Base-by-base conservation (phyloP, 2,329 filamentous ascomycete genomes). In the Cyclaneusma minus region DNA sequence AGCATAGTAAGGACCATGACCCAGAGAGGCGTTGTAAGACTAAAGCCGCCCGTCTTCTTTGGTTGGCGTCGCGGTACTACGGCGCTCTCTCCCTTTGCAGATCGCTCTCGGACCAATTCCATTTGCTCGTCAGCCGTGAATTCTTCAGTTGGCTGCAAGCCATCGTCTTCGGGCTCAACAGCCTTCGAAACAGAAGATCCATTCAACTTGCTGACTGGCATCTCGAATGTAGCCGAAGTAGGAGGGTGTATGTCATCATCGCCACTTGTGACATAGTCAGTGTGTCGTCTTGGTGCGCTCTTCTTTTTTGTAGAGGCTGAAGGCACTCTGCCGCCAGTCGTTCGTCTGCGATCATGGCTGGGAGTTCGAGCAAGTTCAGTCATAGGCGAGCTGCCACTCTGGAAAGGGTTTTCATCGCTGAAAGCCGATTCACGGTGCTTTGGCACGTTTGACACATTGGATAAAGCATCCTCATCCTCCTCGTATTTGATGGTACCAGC, bases 61-160 rank as follows among this genome's bases (percentile, higher is more conserved):
- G 41, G 44, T 38, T 57, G 48, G 36, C 55, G 51, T 23, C 44
- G 44, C 19, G 56, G 49, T n/a, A 55, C 39, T 7, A 62, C 37
- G 5, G 55, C 51, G 24, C 55, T 45, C 35, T 68, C 49, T 24
- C 68, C 66, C 24, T 62, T 56, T 29, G 56, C 55, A 4, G 64
- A 67, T 26, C 76, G 67, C 36, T 85, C 77, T 27, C 64, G 63
- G n/a, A 75, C 68, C 23, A 93, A 56, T 36, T 84, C 83, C 8
- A 91, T 57, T 50, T 85, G 79, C 45, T 82, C 87, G 35, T 94
- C 83, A 0, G 85, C 81, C 1, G 85, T 93, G 38, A 95, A 98
- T 44, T 98, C 89, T 49, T 95, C 89, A 3, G 80, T 81, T 0
- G 74, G 62, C 33, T 84, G 75, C 5, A 81, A 47, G 8, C 54